Conservation (phyloP, 2,329 filamentous ascomycete species). For the Penicillium digitatum region DNA sequence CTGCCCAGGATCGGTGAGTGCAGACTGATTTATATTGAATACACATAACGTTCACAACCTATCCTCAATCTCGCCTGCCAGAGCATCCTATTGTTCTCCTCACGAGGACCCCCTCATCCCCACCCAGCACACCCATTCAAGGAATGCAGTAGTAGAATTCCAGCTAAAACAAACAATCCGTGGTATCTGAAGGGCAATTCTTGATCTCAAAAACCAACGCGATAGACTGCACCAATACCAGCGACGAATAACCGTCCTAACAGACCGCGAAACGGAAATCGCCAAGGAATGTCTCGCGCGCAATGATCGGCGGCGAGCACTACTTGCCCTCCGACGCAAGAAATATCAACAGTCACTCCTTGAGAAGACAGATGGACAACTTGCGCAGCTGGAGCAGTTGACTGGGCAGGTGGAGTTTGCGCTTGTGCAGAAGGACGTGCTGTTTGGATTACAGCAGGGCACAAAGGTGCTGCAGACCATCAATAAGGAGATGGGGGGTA, state of each 20-base stretch:
- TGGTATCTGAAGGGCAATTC: conserved; percentile 68
- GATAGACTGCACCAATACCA: conserved; percentile 97
- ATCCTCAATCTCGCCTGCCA: neutral
- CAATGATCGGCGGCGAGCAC: conserved; percentile 74
- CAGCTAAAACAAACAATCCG: conserved; percentile 7
- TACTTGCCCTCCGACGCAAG: conserved; percentile 85
- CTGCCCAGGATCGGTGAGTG: conserved; percentile 78
- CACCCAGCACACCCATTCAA: neutral
- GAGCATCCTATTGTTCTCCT: conserved; percentile 5
- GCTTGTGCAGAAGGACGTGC: conserved; percentile 90
- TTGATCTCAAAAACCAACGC: conserved; percentile 95
- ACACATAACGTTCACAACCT: neutral
- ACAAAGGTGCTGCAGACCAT: conserved; percentile 87
- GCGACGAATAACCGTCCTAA: conserved; percentile 79
- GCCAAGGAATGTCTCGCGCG: conserved; percentile 76
- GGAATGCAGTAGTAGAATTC: neutral
- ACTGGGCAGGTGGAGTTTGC: conserved; percentile 91
- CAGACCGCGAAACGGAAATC: conserved; percentile 79
- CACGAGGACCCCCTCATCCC: conserved; percentile 15
- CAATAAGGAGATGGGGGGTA: conserved; percentile 89
- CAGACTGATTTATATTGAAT: neutral
- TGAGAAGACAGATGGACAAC: conserved; percentile 82
- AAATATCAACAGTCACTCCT: conserved; percentile 94
- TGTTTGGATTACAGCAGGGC: conserved; percentile 89
- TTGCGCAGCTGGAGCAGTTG: conserved; percentile 88